phyloP scores from a whole-genome alignment of 768 basidiomycete genomes.

The Auricularia cornea region DNA sequence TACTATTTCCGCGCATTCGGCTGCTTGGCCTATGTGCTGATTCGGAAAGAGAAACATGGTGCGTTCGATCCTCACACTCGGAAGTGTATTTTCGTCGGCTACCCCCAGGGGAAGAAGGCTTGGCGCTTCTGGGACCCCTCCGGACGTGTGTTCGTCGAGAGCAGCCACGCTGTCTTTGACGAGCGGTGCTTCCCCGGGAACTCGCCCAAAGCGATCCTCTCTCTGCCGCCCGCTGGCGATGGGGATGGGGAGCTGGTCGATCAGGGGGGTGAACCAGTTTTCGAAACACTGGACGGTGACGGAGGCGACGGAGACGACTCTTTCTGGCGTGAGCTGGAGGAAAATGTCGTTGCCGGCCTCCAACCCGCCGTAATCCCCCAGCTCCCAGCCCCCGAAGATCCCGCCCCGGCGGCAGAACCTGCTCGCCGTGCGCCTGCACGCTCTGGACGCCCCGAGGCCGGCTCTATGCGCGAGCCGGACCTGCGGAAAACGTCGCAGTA shows the following conservation, averaged over 20 bases:
- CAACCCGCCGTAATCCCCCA: neutral
- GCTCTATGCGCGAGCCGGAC: neutral
- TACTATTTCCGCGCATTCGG: slow-evolving; percentile 16
- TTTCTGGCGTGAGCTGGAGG: neutral
- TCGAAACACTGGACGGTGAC: neutral
- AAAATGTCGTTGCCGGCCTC: neutral
- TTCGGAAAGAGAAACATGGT: slow-evolving; percentile 6
- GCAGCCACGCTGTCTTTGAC: slow-evolving; percentile 25
- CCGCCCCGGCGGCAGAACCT: neutral
- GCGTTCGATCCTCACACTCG: slow-evolving; percentile 19
- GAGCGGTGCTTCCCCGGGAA: slow-evolving; percentile 19
- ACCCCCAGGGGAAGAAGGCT: slow-evolving; percentile 19
- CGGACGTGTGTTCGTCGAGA: slow-evolving; percentile 21
- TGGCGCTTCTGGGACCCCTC: slow-evolving; percentile 29
- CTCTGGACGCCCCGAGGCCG: neutral
- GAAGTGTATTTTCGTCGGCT: slow-evolving; percentile 33
- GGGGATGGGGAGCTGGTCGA: too few relatives aligned
- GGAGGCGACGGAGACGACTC: neutral
- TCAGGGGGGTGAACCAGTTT: neutral
- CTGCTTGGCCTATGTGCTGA: slow-evolving; percentile 11
- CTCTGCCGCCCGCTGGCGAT: neutral
- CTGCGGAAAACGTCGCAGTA: neutral
- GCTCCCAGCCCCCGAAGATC: neutral
- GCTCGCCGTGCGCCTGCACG: neutral
- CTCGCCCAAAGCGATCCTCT: neutral